A percentile compares a stretch with the other conserved stretches of the same genome.
These are phyloP conservation scores for Penicillium sp. DNA, from an alignment of 2,329 filamentous ascomycete species.

Conservation along the genomic window DNA sequence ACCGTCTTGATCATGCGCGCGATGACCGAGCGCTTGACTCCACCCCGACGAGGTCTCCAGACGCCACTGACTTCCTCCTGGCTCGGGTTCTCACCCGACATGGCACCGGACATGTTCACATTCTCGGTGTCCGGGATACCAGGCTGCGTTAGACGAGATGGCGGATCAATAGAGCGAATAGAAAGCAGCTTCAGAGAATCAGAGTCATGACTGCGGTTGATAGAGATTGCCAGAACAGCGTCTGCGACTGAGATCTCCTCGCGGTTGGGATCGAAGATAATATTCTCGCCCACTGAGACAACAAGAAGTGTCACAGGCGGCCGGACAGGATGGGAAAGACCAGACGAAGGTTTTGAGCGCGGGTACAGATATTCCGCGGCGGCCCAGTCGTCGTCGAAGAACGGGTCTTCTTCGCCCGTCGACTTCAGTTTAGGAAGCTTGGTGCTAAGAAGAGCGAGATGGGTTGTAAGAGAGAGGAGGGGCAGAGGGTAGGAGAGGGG, in stretches of 20 bases:
- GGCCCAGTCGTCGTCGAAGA: constrained; percentile 98
- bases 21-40: constrained; percentile 73
- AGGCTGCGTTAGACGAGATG: constrained; percentile 70
- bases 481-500: constrained; percentile 91
- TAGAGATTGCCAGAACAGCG: constrained; percentile 80
- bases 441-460: constrained; percentile 87
- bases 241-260: constrained; percentile 95
- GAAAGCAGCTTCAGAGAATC: constrained; percentile 63
- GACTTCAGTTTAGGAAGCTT: constrained; percentile 82
- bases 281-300: constrained; percentile 79
- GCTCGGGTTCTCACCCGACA: constrained; percentile 46
- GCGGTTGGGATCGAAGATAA: constrained; percentile 88
- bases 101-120: constrained; percentile 50
- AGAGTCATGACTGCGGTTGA: constrained; percentile 50
- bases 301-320: constrained; percentile 91
- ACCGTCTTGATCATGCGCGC: constrained; percentile 75
- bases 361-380: constrained; percentile 77
- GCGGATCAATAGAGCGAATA: constrained; percentile 73
- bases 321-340: constrained; percentile 45
- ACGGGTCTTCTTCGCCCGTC: constrained; percentile 89
- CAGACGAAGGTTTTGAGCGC: constrained; percentile 33
- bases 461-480: constrained; percentile 86
- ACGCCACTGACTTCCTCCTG: constrained; percentile 66
- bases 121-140: constrained; percentile 68
- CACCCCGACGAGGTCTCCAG: constrained; percentile 83